Conservation (phyloP, 75 land plant genomes). For the Ceratopteris richardii region DNA sequence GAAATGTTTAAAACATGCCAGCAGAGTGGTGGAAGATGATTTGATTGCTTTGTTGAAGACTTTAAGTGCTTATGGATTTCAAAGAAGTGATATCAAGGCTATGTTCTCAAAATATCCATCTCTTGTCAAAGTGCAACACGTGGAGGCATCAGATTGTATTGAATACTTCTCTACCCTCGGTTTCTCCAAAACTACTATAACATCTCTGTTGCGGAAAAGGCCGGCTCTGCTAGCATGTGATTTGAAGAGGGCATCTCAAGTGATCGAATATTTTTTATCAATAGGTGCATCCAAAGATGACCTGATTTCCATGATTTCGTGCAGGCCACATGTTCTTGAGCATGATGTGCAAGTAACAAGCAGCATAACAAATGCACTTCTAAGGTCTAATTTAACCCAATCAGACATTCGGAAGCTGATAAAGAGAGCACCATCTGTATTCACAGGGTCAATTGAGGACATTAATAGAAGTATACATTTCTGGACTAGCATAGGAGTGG, state of each 20-base stretch:
- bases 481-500: slow-evolving; percentile 14
- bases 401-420: slow-evolving; percentile 13
- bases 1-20: background rate
- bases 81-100: background rate
- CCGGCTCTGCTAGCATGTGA: slow-evolving; percentile 14
- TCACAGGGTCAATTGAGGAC: slow-evolving; percentile 8
- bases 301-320: slow-evolving; percentile 2
- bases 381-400: slow-evolving; percentile 6
- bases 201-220: slow-evolving; percentile 17
- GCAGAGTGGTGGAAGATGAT: background rate
- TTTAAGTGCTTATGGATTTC: background rate
- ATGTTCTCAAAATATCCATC: slow-evolving; percentile 2
- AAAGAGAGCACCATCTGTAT: slow-evolving; percentile 15
- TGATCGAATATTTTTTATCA: slow-evolving; percentile 10
- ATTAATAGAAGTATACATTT: slow-evolving; percentile 14
- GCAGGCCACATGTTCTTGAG: slow-evolving; percentile 20
- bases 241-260: slow-evolving; percentile 3
- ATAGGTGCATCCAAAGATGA: slow-evolving; percentile 11
- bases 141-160: background rate
- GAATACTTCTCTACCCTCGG: background rate
- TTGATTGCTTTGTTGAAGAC: background rate
- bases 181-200: slow-evolving; percentile 6
- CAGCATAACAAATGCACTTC: slow-evolving; percentile 5
- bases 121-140: background rate
- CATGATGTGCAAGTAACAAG: slow-evolving; percentile 8